Conservation (phyloP, 306 rosid species). For the Calophaca sinica region DNA sequence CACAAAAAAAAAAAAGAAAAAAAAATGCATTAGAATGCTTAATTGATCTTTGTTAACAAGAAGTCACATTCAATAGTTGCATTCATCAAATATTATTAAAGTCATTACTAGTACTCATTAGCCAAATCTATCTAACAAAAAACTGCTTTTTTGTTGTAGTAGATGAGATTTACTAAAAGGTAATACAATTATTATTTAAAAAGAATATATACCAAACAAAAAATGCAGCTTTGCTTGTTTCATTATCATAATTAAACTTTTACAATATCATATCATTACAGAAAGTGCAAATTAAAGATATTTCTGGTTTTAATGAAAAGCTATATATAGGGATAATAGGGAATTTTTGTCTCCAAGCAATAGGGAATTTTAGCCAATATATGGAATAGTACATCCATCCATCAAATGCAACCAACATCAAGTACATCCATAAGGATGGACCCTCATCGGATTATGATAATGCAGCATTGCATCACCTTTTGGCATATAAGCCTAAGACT, state of each 20-base stretch:
- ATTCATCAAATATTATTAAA: slow-evolving; percentile 15
- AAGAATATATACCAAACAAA: slow-evolving; percentile 2
- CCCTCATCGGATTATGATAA: slow-evolving; percentile 16
- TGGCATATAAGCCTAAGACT: background rate
- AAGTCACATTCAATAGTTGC: slow-evolving; percentile 15
- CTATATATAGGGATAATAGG: background rate
- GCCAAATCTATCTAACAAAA: background rate
- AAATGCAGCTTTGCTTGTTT: slow-evolving; percentile 18
- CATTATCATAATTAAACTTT: slow-evolving; percentile 30
- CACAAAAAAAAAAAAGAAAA: too few species aligned
- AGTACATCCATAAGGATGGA: slow-evolving; percentile 29
- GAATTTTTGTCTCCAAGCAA: slow-evolving; percentile 25
- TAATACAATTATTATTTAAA: slow-evolving; percentile 29
- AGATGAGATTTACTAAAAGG: slow-evolving; percentile 38
- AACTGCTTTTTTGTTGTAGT: slow-evolving; percentile 3
- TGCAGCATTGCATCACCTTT: slow-evolving; percentile 10
- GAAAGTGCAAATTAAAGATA: background rate
- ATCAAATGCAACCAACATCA: slow-evolving; percentile 32
- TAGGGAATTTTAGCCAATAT: slow-evolving; percentile 25
- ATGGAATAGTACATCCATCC: slow-evolving; percentile 29
- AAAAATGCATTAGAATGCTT: slow-evolving; percentile 21
- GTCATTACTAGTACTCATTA: background rate
- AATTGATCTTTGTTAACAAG: slow-evolving; percentile 1
- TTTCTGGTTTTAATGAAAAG: slow-evolving; percentile 17
- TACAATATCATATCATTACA: background rate